Percentiles rank a stretch among this genome's conserved stretches.
phyloP scores from a whole-genome alignment of 495 filamentous ascomycete genomes.

The Neurospora sp. region DNA sequence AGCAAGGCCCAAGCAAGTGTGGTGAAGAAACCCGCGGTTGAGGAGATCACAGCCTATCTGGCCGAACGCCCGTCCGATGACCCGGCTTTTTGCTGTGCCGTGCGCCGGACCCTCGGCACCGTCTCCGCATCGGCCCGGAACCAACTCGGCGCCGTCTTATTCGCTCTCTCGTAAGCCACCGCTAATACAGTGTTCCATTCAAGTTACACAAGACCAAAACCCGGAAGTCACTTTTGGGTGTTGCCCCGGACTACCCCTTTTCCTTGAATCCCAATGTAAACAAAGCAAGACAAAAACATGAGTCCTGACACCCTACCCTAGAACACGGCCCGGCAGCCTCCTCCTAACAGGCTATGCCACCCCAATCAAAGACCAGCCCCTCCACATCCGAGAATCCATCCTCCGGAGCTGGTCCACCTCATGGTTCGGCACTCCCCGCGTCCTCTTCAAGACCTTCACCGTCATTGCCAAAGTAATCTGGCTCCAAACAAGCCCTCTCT shows the following conservation, averaged over 20 bases:
- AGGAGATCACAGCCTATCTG: conserved; percentile 28
- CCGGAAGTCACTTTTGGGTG: background rate
- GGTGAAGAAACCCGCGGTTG: conserved; percentile 13
- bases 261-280: background rate
- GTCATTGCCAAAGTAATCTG: conserved; percentile 48
- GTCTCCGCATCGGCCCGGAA: conserved; percentile 14
- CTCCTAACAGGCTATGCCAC: conserved; percentile 55
- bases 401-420: conserved; percentile 50
- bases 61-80: conserved; percentile 16
- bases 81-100: conserved; percentile 11
- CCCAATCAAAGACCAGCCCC: conserved; percentile 52
- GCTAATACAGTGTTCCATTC: background rate
- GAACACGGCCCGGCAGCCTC: conserved; percentile 58
- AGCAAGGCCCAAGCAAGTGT: conserved; percentile 12
- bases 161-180: conserved; percentile 16
- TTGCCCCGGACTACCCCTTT: background rate
- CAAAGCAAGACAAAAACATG: background rate
- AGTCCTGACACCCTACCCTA: conserved; percentile 18
- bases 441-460: conserved; percentile 45
- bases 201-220: background rate
- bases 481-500: conserved; percentile 47
- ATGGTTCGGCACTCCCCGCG: conserved; percentile 47
- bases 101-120: conserved; percentile 16
- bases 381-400: conserved; percentile 49
- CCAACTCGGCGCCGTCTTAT: conserved; percentile 20